Percentiles rank a stretch among this genome's conserved stretches.
Conservation (phyloP, 495 filamentous ascomycete species). For the Penicillium canariense region DNA sequence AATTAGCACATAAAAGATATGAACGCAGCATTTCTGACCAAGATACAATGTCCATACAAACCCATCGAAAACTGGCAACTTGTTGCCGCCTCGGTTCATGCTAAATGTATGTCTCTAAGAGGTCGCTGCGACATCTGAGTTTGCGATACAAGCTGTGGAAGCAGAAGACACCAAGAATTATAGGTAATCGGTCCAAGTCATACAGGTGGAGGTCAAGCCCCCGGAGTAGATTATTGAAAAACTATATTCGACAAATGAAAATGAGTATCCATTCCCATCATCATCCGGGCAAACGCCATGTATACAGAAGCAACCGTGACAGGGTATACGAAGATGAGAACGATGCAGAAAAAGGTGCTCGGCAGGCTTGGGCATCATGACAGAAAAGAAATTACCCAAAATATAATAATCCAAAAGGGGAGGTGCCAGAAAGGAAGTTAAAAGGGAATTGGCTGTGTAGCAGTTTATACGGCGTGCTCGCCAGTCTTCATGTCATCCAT, state of each 20-base stretch:
- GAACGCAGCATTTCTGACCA: no score
- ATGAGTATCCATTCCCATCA: constrained; percentile 18
- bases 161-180: no score
- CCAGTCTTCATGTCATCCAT: constrained; percentile 66
- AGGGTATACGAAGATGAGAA: constrained; percentile 37
- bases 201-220: neutral
- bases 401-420: neutral
- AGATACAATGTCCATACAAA: no score
- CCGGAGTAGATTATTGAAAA: constrained; percentile 11
- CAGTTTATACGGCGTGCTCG: constrained; percentile 35
- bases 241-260: constrained; percentile 19
- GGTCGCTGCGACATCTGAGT: no score
- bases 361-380: neutral
- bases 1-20: no score
- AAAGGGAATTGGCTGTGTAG: neutral
- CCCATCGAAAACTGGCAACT: no score
- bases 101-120: no score
- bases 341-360: constrained; percentile 3
- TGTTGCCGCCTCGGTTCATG: no score
- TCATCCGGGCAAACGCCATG: constrained; percentile 36
- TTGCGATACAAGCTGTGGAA: neutral
- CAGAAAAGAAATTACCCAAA: constrained; percentile 6
- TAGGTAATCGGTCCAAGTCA: neutral
- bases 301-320: constrained; percentile 37
- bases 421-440: constrained; percentile 3